Evolutionary conservation across 2,329 filamentous ascomycete species (phyloP), one percentile per base, ranked within the genome.

Genomic region (Alternaria longipes): DNA sequence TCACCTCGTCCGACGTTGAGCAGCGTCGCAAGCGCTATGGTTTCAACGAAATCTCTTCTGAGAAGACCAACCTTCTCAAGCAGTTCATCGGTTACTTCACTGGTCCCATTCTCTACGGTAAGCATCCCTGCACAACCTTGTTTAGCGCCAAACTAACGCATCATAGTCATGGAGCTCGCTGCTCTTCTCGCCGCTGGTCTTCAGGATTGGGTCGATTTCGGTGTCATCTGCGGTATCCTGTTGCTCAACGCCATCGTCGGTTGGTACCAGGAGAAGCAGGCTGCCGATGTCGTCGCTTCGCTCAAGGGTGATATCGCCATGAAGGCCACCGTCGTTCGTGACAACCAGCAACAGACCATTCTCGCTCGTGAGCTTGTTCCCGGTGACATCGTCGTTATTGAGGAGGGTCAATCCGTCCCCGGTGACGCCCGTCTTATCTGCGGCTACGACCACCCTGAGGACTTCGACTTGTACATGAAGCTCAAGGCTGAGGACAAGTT

Each of bases 181-280:
- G 90, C 90, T 74, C 81, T 91, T 54, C 84, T 93, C 72, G 89
- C 90, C 70, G 88, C 88, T 75, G 90, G 90, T 86, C 88, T 93
- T 66, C 85, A 86, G 77, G 89, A 91, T 81, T 92, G 90, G 90
- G 85, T 74, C 67, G 90, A 93, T 86, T 78, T 92, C 69, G 90
- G 89, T 85, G 89, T 93, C 78, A 92, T 92, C 78, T 87, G 89
- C 72, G 90, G 86, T 83, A 92, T 93, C 79, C 82, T 93, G 57
- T 71, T 89, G 75, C 88, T 93, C 65, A 93, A 93, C 82, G 90
- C 90, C 67, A 82, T 89, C 66, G 90, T 92, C 78, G 90, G 90
- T 83, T 92, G 90, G 87, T 92, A 92, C 79, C 90, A 92, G 79
- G 90, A 92, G 81, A 92, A 92, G 83, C 90, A 92, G 81, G 90